phyloP scores from a whole-genome alignment of 2,329 filamentous ascomycete genomes.

The Fusarium sp. region DNA sequence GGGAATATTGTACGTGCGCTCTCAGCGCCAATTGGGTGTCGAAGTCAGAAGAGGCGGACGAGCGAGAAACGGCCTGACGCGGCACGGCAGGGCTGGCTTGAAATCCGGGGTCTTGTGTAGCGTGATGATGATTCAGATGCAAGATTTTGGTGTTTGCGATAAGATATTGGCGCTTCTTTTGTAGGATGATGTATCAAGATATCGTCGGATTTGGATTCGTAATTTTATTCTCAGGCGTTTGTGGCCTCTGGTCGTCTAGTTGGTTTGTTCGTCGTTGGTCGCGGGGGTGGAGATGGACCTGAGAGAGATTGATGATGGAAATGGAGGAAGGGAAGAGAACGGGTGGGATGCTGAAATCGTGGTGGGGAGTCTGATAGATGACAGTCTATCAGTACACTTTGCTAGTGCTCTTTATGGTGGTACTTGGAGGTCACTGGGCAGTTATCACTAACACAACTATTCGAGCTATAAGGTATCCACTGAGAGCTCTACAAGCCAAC shows the following conservation, averaged over 20 bases:
- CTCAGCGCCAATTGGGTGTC: slow-evolving; percentile 34
- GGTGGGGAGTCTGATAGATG: slow-evolving; percentile 17
- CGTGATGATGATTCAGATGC: slow-evolving; percentile 21
- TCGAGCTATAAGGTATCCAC: slow-evolving; percentile 21
- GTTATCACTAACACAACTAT: slow-evolving; percentile 3
- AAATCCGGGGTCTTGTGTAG: slow-evolving; percentile 34
- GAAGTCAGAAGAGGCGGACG: slow-evolving; percentile 7
- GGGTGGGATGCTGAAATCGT: slow-evolving; percentile 20
- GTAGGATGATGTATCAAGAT: not conserved
- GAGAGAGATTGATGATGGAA: slow-evolving; percentile 22
- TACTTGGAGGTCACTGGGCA: not conserved
- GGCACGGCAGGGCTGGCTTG: slow-evolving; percentile 30
- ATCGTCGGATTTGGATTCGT: not conserved
- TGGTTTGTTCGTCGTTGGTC: slow-evolving; percentile 29
- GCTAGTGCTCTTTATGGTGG: fast-evolving
- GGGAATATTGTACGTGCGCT: slow-evolving; percentile 11
- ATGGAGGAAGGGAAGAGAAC: slow-evolving; percentile 32
- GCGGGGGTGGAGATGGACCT: slow-evolving; percentile 32
- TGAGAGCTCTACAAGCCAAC: slow-evolving; percentile 11
- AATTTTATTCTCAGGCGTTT: not conserved
- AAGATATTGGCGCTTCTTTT: not conserved
- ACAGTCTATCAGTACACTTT: not conserved
- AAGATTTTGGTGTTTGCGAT: not conserved
- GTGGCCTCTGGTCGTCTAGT: not conserved
- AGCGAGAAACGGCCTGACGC: slow-evolving; percentile 26